Evolutionary conservation across 2,329 filamentous ascomycete genomes (phyloP).

Genomic region (Boeremia exigua): DNA sequence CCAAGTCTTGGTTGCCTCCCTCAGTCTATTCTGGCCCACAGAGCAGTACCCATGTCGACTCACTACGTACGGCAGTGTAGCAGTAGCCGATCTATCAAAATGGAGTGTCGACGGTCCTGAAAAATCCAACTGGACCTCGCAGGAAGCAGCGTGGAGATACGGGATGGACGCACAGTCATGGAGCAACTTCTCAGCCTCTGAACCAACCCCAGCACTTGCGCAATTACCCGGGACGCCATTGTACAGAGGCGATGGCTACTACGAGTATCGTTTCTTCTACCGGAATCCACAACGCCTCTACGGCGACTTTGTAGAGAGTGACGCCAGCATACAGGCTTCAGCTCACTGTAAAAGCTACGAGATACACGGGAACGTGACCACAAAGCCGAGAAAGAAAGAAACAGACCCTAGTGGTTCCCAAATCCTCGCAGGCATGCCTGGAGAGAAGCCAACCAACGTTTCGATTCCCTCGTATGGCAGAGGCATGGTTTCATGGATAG

Average conservation of each 20-base stretch:
- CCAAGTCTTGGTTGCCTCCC: slow-evolving; percentile 40
- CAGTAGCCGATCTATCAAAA: slow-evolving; percentile 29
- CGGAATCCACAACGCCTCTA: slow-evolving; percentile 35
- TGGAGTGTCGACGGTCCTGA: slow-evolving; percentile 22
- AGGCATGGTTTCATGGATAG: background rate
- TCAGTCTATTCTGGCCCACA: slow-evolving; percentile 44
- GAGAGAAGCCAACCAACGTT: background rate
- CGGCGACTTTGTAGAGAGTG: slow-evolving; percentile 32
- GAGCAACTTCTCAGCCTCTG: slow-evolving; percentile 18
- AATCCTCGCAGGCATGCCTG: background rate
- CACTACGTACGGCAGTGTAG: slow-evolving; percentile 30
- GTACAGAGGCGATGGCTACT: slow-evolving; percentile 27
- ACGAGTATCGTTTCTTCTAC: slow-evolving; percentile 41
- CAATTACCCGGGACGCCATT: slow-evolving; percentile 30
- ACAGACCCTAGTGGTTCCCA: background rate
- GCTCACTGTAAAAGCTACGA: background rate
- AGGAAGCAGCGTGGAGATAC: slow-evolving; percentile 34
- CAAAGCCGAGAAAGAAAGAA: background rate
- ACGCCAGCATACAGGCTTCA: slow-evolving; percentile 5
- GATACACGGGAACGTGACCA: background rate
- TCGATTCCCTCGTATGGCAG: background rate
- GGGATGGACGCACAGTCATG: slow-evolving; percentile 31
- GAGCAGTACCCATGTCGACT: slow-evolving; percentile 33
- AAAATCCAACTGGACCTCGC: background rate
- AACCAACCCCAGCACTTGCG: slow-evolving; percentile 21